These are phyloP conservation scores for Nymphaea thermarum DNA, from an alignment of 164 flowering plant species.

Conservation along the genomic window DNA sequence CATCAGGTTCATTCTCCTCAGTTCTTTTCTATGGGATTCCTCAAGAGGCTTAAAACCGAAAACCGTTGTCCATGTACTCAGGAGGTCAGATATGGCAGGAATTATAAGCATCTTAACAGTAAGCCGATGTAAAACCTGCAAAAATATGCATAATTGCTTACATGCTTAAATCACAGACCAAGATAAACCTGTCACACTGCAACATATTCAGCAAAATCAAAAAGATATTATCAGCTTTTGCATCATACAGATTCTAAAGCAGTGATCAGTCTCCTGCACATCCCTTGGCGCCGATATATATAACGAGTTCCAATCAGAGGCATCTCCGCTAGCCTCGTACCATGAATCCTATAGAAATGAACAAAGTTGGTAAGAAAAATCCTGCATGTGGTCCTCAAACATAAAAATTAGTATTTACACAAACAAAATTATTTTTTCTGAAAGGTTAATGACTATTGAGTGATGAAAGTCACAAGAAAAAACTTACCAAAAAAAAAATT, in stretches of 20 bases:
- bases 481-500: too few relatives aligned
- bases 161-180: background rate
- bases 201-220: background rate
- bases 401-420: too few relatives aligned
- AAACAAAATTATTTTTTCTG: too few relatives aligned
- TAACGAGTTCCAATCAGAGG: conserved; percentile 96
- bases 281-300: conserved; percentile 92
- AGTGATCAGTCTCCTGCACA: conserved; percentile 80
- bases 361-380: background rate
- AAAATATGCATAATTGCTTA: background rate
- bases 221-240: background rate
- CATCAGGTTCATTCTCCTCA: conserved; percentile 70
- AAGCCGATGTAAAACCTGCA: conserved; percentile 58
- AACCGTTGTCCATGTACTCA: conserved; percentile 69
- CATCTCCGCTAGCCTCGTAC: conserved; percentile 90
- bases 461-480: too few relatives aligned
- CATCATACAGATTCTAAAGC: conserved; percentile 64
- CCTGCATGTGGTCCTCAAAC: background rate
- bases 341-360: conserved; percentile 56
- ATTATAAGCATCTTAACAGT: conserved; percentile 73
- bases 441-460: too few relatives aligned
- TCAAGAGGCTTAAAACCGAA: conserved; percentile 70
- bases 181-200: background rate
- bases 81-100: conserved; percentile 82
- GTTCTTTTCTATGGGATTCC: conserved; percentile 54